These are phyloP conservation scores for Viola pubescens DNA, from an alignment of 441 rosid species.

Conservation along the genomic window DNA sequence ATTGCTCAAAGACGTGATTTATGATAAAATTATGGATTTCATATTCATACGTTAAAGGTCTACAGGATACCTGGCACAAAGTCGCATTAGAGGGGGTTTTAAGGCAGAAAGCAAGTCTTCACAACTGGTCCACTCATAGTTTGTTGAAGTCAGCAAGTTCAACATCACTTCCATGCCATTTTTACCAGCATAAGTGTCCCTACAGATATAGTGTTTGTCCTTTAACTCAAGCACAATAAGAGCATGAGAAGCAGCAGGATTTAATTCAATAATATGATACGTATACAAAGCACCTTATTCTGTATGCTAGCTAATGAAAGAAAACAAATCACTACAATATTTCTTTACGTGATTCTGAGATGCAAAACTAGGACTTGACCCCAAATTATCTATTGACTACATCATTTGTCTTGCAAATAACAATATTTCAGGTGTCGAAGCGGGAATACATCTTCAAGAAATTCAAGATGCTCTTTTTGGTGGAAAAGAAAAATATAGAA, in stretches of 20 bases:
- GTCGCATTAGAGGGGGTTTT: conserved; percentile 62
- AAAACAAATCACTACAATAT: too few species aligned
- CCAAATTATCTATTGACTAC: too few species aligned
- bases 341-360: too few species aligned
- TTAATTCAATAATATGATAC: neutral
- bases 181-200: conserved; percentile 43
- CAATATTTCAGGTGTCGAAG: neutral
- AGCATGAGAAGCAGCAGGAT: neutral
- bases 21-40: neutral
- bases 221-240: neutral
- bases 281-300: too few species aligned
- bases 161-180: conserved; percentile 71
- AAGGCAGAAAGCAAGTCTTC: conserved; percentile 41
- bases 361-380: too few species aligned
- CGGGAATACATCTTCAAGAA: neutral
- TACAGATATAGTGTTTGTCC: conserved; percentile 21
- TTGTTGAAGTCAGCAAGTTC: conserved; percentile 41
- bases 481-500: too few species aligned
- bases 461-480: too few species aligned
- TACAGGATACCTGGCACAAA: conserved; percentile 62
- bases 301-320: too few species aligned
- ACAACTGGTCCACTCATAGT: conserved; percentile 52
- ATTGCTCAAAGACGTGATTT: neutral
- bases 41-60: neutral
- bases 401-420: too few species aligned